Conservation (phyloP, 805 yeast genomes). For the Kuraishia capsulata region DNA sequence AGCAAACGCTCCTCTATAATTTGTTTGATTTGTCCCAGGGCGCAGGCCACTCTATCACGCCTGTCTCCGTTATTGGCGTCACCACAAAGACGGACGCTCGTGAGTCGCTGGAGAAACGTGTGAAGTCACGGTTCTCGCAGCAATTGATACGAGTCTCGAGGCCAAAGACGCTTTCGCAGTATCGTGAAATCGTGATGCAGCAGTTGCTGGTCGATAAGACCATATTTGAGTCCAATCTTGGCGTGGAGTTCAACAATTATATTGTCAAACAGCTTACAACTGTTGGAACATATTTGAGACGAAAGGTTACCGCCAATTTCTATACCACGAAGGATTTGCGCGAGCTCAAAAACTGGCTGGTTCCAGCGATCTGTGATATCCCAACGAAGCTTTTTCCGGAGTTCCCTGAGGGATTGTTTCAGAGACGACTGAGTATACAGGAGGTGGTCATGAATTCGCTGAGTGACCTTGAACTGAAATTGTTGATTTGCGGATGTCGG, state of each 20-base stretch:
- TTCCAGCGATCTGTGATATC: slow-evolving; percentile 31
- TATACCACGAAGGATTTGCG: slow-evolving; percentile 52
- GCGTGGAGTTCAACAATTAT: slow-evolving; percentile 20
- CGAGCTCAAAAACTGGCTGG: slow-evolving; percentile 33
- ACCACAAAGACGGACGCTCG: slow-evolving; percentile 68
- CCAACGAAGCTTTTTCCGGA: slow-evolving; percentile 9
- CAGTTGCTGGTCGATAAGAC: slow-evolving; percentile 23
- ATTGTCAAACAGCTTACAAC: slow-evolving; percentile 19
- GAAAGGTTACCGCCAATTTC: slow-evolving; percentile 34
- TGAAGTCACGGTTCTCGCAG: slow-evolving; percentile 82
- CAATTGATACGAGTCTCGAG: slow-evolving; percentile 55
- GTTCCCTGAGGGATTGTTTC: slow-evolving; percentile 18
- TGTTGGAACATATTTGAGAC: slow-evolving; percentile 23
- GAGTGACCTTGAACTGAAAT: slow-evolving; percentile 62
- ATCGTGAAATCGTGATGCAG: slow-evolving; percentile 36
- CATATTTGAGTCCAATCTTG: slow-evolving; percentile 9
- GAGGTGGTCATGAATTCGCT: slow-evolving; percentile 24
- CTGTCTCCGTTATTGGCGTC: slow-evolving; percentile 75
- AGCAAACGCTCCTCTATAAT: slow-evolving; percentile 82
- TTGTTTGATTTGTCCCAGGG: slow-evolving; percentile 79
- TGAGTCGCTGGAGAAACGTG: slow-evolving; percentile 85
- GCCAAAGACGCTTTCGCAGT: slow-evolving; percentile 36
- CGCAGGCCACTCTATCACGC: slow-evolving; percentile 36
- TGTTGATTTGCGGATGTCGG: slow-evolving; percentile 71
- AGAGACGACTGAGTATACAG: slow-evolving; percentile 16